Percentiles rank a stretch among this genome's conserved stretches.
phyloP scores from a whole-genome alignment of 2,329 filamentous ascomycete species.

The Zopfia rhizophila region DNA sequence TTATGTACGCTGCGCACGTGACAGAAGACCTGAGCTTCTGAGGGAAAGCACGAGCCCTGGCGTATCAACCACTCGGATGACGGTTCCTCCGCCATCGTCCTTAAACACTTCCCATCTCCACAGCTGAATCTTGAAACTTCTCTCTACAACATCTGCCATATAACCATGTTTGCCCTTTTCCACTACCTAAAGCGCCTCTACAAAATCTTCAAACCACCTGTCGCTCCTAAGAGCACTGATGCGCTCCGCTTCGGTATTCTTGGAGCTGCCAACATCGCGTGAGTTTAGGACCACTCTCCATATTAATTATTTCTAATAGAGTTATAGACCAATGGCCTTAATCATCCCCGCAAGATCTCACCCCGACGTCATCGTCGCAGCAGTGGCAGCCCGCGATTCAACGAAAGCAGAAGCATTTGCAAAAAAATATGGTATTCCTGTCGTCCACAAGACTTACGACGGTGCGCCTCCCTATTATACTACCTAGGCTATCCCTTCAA shows the following conservation, averaged over 20 bases:
- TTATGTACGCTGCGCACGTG: no score
- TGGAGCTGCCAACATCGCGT: conserved; percentile 50
- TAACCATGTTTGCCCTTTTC: conserved; percentile 1
- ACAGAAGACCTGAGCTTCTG: no score
- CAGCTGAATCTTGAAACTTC: no score
- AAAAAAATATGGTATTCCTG: conserved; percentile 62
- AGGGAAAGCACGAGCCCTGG: no score
- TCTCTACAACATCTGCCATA: no score
- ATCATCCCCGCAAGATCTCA: conserved; percentile 64
- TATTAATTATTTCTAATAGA: not conserved
- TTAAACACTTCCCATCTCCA: no score
- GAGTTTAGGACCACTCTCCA: conserved; percentile 3
- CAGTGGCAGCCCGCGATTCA: conserved; percentile 63
- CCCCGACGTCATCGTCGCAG: conserved; percentile 63
- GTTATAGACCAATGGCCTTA: conserved; percentile 52
- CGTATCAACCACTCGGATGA: no score
- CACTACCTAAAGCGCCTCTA: conserved; percentile 7
- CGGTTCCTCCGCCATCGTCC: no score
- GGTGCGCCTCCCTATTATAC: conserved; percentile 40
- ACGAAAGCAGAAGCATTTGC: conserved; percentile 61
- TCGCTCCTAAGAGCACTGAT: conserved; percentile 24
- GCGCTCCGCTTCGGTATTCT: conserved; percentile 48
- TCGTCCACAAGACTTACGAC: conserved; percentile 62
- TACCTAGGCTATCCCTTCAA: not conserved
- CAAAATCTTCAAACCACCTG: conserved; percentile 1